These are phyloP conservation scores for Moesziomyces antarcticus DNA, from an alignment of 1,284 basidiomycete genomes.

Conservation along the genomic window DNA sequence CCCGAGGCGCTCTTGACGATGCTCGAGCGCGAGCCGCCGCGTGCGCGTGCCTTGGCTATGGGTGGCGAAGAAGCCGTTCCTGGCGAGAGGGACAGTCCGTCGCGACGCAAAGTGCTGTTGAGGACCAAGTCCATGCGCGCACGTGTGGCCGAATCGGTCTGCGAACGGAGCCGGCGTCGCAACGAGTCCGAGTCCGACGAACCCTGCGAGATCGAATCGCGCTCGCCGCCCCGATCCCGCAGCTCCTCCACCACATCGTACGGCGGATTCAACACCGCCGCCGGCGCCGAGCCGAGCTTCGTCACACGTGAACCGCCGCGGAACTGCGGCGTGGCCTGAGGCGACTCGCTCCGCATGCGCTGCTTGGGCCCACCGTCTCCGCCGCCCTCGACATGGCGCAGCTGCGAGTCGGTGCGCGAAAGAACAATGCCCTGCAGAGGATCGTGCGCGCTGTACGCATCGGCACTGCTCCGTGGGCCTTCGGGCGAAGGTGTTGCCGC, in stretches of 20 bases:
- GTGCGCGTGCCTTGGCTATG: conserved; percentile 6
- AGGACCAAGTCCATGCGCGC: neutral
- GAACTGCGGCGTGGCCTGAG: conserved; percentile 3
- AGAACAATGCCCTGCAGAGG: neutral
- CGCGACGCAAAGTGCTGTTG: conserved; percentile 3
- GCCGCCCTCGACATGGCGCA: neutral
- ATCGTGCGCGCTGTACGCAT: conserved; percentile 13
- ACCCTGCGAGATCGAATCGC: conserved; percentile 18
- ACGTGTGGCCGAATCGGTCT: conserved; percentile 4
- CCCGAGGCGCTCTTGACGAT: conserved; percentile 35
- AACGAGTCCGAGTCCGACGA: conserved; percentile 21
- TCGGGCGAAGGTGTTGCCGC: neutral
- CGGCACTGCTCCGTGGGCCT: conserved; percentile 31
- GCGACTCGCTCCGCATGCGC: neutral
- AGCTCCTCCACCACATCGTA: conserved; percentile 18
- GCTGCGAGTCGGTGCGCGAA: conserved; percentile 4
- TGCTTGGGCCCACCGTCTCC: too few relatives aligned
- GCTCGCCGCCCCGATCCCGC: conserved; percentile 1
- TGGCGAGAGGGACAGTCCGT: neutral
- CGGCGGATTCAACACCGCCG: neutral
- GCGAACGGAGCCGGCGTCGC: conserved; percentile 7
- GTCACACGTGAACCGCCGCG: conserved; percentile 8
- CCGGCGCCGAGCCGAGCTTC: conserved; percentile 12
- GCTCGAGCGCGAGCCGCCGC: conserved; percentile 19
- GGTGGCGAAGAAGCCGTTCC: conserved; percentile 7